Evolutionary conservation across 352 stramenopile genomes (phyloP), one percentile per base, ranked within the genome.

Genomic region (Phytophthora nicotianae): DNA sequence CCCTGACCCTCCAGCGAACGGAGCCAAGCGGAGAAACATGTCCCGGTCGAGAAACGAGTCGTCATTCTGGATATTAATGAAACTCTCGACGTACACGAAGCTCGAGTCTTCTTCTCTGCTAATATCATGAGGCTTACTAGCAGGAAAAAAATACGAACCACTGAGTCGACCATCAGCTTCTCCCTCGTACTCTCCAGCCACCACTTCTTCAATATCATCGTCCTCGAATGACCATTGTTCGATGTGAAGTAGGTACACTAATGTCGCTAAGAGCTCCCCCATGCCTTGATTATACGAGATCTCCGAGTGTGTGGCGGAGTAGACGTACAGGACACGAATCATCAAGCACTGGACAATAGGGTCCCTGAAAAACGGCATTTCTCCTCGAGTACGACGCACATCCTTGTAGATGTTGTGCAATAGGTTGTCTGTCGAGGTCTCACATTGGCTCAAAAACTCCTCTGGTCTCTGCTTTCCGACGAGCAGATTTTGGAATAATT

Each of bases 271-370:
- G n/a, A 93, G 47, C 20, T 93, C 84, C 1, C 84, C 77, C 82
- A 93, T 93, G 40, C 82, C 84, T 71, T 89, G 79, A 55, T 93
- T 90, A 62, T 91, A 93, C 41, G 80, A 90, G 19, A 93, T 73
- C 42, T 86, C 76, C 5, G 80, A 72, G 35, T 93, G 82, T 4
- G 72, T 76, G 5, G 56, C 51, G 13, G 84, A 89, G 65, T 91
- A 93, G 16, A 84, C 85, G 55, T 89, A 91, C 13, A 93, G 37
- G 0, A 90, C 64, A 2, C 82, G 80, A 24, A 91, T 79, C 42
- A 93, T 66, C 53, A 86, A 55, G 35, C 69, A 74, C 50, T 93
- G 84, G 0, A 85, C 64, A 8, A 63, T 29, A 1, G 67, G 40
- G 5, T 83, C 45, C 2, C 75, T 76, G 43, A 93, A 93, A 68